phyloP scores from a whole-genome alignment of 768 basidiomycete genomes.

The Boletus reticuloceps region DNA sequence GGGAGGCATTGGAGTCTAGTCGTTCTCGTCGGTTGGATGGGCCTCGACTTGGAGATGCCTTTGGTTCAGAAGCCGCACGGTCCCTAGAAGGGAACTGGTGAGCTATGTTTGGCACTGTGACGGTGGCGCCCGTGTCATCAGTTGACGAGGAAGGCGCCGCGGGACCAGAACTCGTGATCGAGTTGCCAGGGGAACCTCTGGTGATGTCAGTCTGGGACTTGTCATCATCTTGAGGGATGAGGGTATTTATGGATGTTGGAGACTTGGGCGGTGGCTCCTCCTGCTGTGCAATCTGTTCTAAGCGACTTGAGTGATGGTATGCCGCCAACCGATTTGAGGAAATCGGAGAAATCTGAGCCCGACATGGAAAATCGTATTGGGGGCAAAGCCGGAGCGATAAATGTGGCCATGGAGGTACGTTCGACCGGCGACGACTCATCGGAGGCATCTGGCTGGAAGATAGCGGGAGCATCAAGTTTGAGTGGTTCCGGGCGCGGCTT shows the following conservation, averaged over 20 bases:
- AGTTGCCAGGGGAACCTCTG: neutral
- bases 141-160: neutral
- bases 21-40: constrained; percentile 21
- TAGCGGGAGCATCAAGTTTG: constrained; percentile 20
- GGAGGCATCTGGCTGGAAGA: constrained; percentile 37
- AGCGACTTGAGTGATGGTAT: constrained; percentile 43
- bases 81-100: constrained; percentile 14
- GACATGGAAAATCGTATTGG: constrained; percentile 91
- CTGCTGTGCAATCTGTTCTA: constrained; percentile 46
- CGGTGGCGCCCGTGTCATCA: constrained; percentile 7
- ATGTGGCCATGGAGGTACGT: constrained; percentile 66
- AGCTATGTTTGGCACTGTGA: constrained; percentile 13
- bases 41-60: constrained; percentile 11
- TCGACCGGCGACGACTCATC: constrained; percentile 67
- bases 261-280: constrained; percentile 33
- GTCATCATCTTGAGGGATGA: constrained; percentile 6
- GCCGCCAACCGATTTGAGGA: constrained; percentile 59
- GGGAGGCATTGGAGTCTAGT: constrained; percentile 25
- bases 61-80: constrained; percentile 35
- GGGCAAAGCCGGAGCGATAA: constrained; percentile 84
- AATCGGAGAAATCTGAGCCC: constrained; percentile 75
- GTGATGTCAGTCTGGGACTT: neutral
- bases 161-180: neutral
- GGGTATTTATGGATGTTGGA: constrained; percentile 19
- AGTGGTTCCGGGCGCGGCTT: constrained; percentile 37